These are phyloP conservation scores for Populus hybrid DNA, from an alignment of 441 rosid genomes.

Conservation along the genomic window DNA sequence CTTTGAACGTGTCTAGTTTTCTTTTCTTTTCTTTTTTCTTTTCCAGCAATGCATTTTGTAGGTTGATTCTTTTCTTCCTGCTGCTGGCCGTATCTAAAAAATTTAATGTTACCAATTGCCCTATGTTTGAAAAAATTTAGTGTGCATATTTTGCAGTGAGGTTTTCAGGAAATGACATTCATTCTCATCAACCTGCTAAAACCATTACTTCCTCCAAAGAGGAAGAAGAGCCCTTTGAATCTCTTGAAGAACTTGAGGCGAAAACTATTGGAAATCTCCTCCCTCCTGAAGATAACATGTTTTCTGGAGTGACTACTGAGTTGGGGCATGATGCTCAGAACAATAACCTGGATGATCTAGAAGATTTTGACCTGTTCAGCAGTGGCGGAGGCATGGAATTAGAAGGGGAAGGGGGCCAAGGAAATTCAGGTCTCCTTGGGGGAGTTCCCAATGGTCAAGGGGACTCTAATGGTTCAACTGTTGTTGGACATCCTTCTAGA, in stretches of 20 bases:
- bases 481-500: too few relatives aligned
- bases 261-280: slow-evolving; percentile 79
- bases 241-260: slow-evolving; percentile 71
- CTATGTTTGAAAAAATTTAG: slow-evolving; percentile 14
- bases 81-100: not conserved
- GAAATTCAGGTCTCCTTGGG: too few relatives aligned
- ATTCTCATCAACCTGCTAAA: slow-evolving; percentile 38
- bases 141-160: slow-evolving; percentile 46
- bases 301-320: too few relatives aligned
- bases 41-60: not conserved
- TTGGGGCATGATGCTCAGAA: too few relatives aligned
- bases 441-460: too few relatives aligned
- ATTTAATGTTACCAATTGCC: not conserved
- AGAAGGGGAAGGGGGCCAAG: too few relatives aligned
- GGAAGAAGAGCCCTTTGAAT: slow-evolving; percentile 54
- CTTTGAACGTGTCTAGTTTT: not conserved
- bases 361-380: too few relatives aligned
- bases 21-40: not conserved
- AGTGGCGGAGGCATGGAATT: too few relatives aligned
- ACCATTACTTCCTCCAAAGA: slow-evolving; percentile 30
- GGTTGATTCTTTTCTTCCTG: slow-evolving; percentile 1
- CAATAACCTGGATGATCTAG: too few relatives aligned
- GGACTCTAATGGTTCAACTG: too few relatives aligned
- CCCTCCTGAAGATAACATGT: slow-evolving; percentile 70
- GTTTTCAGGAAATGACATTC: slow-evolving; percentile 35